A percentile compares a stretch with the other conserved stretches of the same genome.
Conservation (phyloP, 306 rosid species). For the Pyrus communis region DNA sequence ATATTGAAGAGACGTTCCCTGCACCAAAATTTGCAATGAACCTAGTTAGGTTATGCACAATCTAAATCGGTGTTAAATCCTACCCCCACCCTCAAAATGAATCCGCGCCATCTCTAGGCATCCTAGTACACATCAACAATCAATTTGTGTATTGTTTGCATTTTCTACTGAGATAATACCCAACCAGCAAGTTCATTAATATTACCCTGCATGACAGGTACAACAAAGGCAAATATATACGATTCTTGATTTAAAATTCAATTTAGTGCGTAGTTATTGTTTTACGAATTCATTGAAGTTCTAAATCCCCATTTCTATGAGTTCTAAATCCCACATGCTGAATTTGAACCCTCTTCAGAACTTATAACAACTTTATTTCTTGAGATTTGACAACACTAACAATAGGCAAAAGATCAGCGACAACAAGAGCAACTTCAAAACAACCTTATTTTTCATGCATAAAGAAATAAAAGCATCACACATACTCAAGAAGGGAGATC, state of each 20-base stretch:
- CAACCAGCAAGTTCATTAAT: not conserved
- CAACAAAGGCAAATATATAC: not conserved
- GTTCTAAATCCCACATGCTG: too few relatives aligned
- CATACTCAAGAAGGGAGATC: not conserved
- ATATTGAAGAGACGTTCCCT: conserved; percentile 48
- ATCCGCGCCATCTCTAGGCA: not conserved
- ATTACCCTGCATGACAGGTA: not conserved
- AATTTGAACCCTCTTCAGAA: too few relatives aligned
- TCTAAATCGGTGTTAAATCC: not conserved
- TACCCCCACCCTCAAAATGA: not conserved
- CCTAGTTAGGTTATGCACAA: not conserved
- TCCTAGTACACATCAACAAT: not conserved
- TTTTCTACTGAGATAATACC: not conserved
- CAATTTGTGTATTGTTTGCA: not conserved
- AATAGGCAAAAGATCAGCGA: not conserved
- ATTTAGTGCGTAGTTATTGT: not conserved
- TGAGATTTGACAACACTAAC: not conserved
- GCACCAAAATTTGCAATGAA: conserved; percentile 12
- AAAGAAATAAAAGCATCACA: not conserved
- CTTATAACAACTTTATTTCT: not conserved
- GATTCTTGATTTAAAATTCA: not conserved
- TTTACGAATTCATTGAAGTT: not conserved
- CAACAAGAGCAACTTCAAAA: not conserved
- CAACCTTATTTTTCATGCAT: not conserved
- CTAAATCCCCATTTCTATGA: not conserved